phyloP scores from a whole-genome alignment of 2,329 filamentous ascomycete genomes.

The Fonsecaea nubica region DNA sequence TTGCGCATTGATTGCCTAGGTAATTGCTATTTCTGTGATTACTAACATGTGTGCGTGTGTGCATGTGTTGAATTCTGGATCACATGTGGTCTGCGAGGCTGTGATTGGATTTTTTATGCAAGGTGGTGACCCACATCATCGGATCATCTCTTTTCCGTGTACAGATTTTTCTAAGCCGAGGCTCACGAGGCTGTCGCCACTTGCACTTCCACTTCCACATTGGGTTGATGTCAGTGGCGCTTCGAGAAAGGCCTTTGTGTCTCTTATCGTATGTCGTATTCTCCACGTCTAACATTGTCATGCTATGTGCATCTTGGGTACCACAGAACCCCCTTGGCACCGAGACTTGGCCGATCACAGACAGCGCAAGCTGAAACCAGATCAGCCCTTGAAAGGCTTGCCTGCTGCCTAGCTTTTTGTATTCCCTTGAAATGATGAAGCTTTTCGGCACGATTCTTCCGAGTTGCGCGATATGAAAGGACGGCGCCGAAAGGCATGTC shows the following conservation, averaged over 20 bases:
- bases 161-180: slow-evolving; percentile 23
- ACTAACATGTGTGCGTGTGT: not conserved
- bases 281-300: not conserved
- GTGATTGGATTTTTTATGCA: not conserved
- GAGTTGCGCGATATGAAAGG: not conserved
- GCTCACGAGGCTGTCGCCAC: slow-evolving; percentile 22
- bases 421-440: not conserved
- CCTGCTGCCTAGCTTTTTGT: not conserved
- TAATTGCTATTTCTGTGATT: not conserved
- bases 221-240: not conserved
- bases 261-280: not conserved
- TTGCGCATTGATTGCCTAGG: not conserved
- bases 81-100: slow-evolving; percentile 1
- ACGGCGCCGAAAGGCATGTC: not conserved
- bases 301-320: not conserved
- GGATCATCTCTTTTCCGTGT: not conserved
- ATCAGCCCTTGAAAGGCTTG: not conserved
- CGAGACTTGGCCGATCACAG: not conserved
- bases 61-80: not conserved
- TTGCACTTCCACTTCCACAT: not conserved
- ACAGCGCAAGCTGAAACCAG: not conserved
- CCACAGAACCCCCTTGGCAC: not conserved
- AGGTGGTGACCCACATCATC: not conserved
- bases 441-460: not conserved
- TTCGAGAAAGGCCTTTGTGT: not conserved